phyloP scores from a whole-genome alignment of 2,329 filamentous ascomycete species.

The Exophiala calicioides region DNA sequence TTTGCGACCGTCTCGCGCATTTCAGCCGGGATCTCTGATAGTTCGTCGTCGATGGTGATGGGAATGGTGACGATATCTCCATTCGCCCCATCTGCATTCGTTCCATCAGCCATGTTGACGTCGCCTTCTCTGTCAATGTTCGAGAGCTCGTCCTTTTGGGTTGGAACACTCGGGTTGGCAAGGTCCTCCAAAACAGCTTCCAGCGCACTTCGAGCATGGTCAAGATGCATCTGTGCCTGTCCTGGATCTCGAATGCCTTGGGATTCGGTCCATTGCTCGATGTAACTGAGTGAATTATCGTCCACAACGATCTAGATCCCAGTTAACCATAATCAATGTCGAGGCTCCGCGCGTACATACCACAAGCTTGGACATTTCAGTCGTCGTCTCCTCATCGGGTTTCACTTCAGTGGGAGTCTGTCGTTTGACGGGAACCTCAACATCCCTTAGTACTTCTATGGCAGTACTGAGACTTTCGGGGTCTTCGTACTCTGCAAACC shows the following conservation, averaged over 20 bases:
- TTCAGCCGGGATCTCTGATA: constrained; percentile 92
- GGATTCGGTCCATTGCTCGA: constrained; percentile 75
- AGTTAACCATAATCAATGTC: too few relatives aligned
- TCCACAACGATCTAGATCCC: constrained; percentile 72
- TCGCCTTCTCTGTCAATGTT: constrained; percentile 67
- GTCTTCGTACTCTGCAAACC: constrained; percentile 94
- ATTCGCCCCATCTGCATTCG: constrained; percentile 56
- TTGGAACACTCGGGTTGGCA: constrained; percentile 63
- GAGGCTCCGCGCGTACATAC: constrained; percentile 47
- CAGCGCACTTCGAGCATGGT: constrained; percentile 68
- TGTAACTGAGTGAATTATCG: constrained; percentile 76
- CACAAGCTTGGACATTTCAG: constrained; percentile 65
- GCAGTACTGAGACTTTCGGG: constrained; percentile 82
- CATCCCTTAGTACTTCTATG: constrained; percentile 77
- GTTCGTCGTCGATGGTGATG: constrained; percentile 82
- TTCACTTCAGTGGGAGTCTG: constrained; percentile 54
- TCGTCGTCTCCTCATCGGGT: constrained; percentile 35
- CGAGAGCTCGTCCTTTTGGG: constrained; percentile 47
- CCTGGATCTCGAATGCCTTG: constrained; percentile 64
- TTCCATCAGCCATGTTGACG: constrained; percentile 57
- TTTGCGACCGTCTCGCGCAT: constrained; percentile 93
- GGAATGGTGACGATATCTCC: constrained; percentile 82
- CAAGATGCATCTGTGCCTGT: constrained; percentile 66
- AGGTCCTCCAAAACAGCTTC: constrained; percentile 69
- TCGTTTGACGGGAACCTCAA: constrained; percentile 78